These are phyloP conservation scores for Madurella mycetomatis DNA, from an alignment of 2,329 filamentous ascomycete species.

Conservation along the genomic window DNA sequence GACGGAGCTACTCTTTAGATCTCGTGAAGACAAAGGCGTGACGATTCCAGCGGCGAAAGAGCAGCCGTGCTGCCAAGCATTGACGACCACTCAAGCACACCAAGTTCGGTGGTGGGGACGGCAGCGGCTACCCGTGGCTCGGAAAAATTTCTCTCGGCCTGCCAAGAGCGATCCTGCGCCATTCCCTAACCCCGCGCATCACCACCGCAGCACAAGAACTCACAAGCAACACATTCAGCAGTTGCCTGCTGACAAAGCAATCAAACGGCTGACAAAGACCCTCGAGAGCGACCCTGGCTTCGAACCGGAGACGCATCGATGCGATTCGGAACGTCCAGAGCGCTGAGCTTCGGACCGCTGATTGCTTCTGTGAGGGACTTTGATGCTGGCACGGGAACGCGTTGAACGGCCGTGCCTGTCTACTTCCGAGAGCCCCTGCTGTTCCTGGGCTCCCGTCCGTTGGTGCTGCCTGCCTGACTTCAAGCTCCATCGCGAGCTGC, in stretches of 20 bases:
- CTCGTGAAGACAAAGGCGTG: no score
- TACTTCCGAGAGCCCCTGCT: neutral
- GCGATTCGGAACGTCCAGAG: neutral
- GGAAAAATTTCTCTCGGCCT: neutral
- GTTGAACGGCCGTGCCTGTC: neutral
- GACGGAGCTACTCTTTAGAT: no score
- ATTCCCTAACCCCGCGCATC: neutral
- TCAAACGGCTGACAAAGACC: neutral
- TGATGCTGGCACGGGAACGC: neutral
- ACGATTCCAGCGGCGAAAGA: no score
- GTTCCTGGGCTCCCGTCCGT: neutral
- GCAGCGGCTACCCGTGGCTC: neutral
- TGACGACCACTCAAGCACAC: no score
- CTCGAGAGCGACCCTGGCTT: neutral
- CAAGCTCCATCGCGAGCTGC: no score
- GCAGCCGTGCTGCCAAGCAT: no score
- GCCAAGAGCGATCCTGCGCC: neutral
- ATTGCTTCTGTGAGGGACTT: neutral
- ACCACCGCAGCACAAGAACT: neutral
- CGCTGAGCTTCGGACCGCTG: neutral
- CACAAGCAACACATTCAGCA: no score
- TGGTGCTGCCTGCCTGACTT: no score
- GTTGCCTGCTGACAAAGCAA: slow-evolving; percentile 6
- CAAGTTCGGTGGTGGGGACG: no score
- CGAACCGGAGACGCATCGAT: neutral